Base-by-base conservation (phyloP, 306 rosid species). In the Cyamopsis tetragonoloba region DNA sequence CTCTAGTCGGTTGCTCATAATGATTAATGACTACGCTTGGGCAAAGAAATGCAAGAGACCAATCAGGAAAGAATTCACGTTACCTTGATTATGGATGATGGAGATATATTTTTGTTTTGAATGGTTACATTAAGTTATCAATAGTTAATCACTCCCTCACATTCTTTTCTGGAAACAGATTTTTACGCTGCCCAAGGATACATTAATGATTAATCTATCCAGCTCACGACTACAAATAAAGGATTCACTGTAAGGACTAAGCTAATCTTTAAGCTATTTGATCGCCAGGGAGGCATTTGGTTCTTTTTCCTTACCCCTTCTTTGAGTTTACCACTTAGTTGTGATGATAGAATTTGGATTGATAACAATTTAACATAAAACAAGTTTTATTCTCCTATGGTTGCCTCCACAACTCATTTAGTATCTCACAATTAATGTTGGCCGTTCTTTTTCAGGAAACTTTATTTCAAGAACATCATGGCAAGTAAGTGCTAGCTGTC, bases 161-260 rank as follows among this genome's bases (percentile, higher is more conserved):
- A 0, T 75, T n/a, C 8, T 48, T 72, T 51, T 72, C 15, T 37
- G 77, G 62, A 58, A 51, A 66, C 90, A 93, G 96, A 93, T 93
- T 62, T 88, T 88, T 62, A 78, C 90, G 0, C 75, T 93, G 80
- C 95, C 97, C 6, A 80, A 83, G 82, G 89, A 85, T 37, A 88
- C 96, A 6, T 72, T 81, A n/a, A n/a, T n/a, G n/a, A n/a, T n/a
- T n/a, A 39, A 66, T 90, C 77, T 93, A 84, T 66, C 97, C 99
- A 5, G 97, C 92, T 79, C 99, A 93, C 68, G 97, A 93, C 74
- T 93, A 93, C 87, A 90, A n/a, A n/a, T n/a, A n/a, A 81, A 65
- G 99, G 99, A 79, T 86, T 93, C 79, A 76, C 84, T 4, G 97
- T 89, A 83, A 69, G 86, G 79, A 70, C 50, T n/a, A n/a, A n/a